Evolutionary conservation across 2,329 filamentous ascomycete species (phyloP).

Genomic region (Clonostachys rosea): DNA sequence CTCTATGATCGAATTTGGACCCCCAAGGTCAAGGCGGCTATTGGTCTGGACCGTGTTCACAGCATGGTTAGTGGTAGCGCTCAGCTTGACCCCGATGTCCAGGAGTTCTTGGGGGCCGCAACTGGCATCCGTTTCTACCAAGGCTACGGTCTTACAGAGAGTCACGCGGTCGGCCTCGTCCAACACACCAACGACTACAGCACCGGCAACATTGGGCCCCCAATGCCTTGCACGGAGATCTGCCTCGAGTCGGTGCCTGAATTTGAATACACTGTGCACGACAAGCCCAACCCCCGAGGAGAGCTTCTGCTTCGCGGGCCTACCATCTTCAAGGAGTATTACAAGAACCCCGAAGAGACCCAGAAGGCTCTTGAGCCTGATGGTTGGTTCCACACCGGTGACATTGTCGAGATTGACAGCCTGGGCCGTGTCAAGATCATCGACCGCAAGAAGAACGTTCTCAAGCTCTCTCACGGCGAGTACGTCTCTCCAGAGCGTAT

Average conservation of each 20-base stretch:
- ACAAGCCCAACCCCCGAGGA: conserved; percentile 85
- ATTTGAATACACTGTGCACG: conserved; percentile 84
- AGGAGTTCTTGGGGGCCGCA: conserved; percentile 82
- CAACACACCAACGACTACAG: conserved; percentile 70
- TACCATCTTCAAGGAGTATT: conserved; percentile 82
- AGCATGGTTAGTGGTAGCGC: conserved; percentile 85
- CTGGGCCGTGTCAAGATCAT: conserved; percentile 88
- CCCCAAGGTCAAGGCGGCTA: conserved; percentile 76
- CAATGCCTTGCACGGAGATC: conserved; percentile 63
- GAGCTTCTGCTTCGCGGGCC: conserved; percentile 82
- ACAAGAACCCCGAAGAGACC: conserved; percentile 86
- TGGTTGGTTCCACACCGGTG: conserved; percentile 96
- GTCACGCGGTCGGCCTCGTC: conserved; percentile 71
- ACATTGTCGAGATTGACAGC: conserved; percentile 82
- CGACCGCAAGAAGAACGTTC: conserved; percentile 97
- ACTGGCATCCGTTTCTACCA: conserved; percentile 77
- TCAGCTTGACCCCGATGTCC: conserved; percentile 82
- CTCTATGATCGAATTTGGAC: conserved; percentile 87
- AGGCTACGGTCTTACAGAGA: conserved; percentile 92
- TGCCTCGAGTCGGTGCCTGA: conserved; percentile 87
- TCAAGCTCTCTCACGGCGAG: conserved; percentile 96
- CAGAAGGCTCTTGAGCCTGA: conserved; percentile 75
- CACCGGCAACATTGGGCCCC: conserved; percentile 76
- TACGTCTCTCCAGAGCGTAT: conserved; percentile 97
- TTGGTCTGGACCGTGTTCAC: conserved; percentile 71